A percentile compares a stretch with the other conserved stretches of the same genome.
These are phyloP conservation scores for Kodamaea hsintzibuensis DNA, from an alignment of 805 yeast species.

Conservation along the genomic window DNA sequence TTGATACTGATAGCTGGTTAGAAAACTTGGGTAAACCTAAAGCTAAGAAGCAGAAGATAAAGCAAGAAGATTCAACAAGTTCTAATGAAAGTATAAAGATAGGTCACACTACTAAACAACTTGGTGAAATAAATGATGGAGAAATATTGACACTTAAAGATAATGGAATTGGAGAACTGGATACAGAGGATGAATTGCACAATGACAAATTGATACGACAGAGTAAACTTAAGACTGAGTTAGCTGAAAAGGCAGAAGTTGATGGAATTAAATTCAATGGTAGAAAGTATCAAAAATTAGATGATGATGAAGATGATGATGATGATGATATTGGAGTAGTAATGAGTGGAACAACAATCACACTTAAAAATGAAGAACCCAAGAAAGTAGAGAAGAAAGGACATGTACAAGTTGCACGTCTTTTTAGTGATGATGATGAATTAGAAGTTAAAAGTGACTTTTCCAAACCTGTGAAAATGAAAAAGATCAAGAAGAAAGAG, in stretches of 20 bases:
- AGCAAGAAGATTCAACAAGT: constrained; percentile 4
- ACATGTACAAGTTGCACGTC: constrained; percentile 1
- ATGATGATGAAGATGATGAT: constrained; percentile 14
- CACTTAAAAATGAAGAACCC: background rate
- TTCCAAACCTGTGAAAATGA: constrained; percentile 34
- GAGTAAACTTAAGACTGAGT: constrained; percentile 29
- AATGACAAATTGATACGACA: constrained; percentile 34
- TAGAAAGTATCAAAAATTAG: constrained; percentile 12
- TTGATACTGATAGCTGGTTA: constrained; percentile 44
- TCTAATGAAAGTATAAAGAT: constrained; percentile 24
- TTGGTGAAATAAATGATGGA: constrained; percentile 38
- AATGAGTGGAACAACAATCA: constrained; percentile 10
- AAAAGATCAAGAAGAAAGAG: constrained; percentile 43
- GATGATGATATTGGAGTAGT: constrained; percentile 12
- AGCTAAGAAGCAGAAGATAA: constrained; percentile 1
- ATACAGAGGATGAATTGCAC: constrained; percentile 32
- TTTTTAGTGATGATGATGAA: constrained; percentile 13
- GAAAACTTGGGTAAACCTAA: constrained; percentile 28
- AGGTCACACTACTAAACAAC: constrained; percentile 46
- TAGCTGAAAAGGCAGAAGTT: constrained; percentile 26
- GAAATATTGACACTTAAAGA: constrained; percentile 62
- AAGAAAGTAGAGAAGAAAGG: constrained; percentile 1
- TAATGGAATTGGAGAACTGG: constrained; percentile 24
- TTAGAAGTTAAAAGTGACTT: constrained; percentile 12
- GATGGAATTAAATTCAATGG: constrained; percentile 26